Evolutionary conservation across 352 stramenopile genomes (phyloP).

Genomic region (Pythium sp.): DNA sequence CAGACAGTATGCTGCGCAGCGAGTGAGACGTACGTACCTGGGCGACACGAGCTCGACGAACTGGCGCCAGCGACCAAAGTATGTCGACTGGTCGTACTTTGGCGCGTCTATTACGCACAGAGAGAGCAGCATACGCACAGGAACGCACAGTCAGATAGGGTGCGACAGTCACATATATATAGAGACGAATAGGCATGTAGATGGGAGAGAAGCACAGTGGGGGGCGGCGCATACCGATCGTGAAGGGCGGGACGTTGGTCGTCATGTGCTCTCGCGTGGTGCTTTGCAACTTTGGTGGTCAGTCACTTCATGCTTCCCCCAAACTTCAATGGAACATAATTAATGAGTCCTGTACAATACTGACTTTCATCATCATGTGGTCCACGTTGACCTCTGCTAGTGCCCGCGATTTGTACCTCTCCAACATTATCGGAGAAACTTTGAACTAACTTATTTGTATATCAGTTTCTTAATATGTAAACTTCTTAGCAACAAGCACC

Average conservation of each 20-base stretch:
- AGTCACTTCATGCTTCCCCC: background rate
- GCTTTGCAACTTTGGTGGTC: background rate
- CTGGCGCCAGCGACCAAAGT: conserved; percentile 78
- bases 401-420: too few relatives aligned
- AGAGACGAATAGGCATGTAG: too few relatives aligned
- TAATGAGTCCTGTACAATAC: background rate
- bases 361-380: too few relatives aligned
- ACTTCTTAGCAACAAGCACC: too few relatives aligned
- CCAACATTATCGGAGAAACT: too few relatives aligned
- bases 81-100: conserved; percentile 84
- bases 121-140: background rate
- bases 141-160: background rate
- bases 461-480: too few relatives aligned
- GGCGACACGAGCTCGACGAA: conserved; percentile 85
- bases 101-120: conserved; percentile 44
- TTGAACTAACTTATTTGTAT: too few relatives aligned
- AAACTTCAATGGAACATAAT: background rate
- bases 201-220: background rate
- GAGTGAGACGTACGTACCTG: conserved; percentile 25
- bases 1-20: background rate
- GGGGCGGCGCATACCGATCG: conserved; percentile 22
- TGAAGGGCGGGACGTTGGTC: conserved; percentile 34
- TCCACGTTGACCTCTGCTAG: too few relatives aligned
- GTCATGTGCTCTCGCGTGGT: conserved; percentile 7
- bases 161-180: background rate